A percentile compares a stretch with the other conserved stretches of the same genome.
These are phyloP conservation scores for Batkoa obscura DNA, from an alignment of 371 early-diverging fungal species.

Conservation along the genomic window DNA sequence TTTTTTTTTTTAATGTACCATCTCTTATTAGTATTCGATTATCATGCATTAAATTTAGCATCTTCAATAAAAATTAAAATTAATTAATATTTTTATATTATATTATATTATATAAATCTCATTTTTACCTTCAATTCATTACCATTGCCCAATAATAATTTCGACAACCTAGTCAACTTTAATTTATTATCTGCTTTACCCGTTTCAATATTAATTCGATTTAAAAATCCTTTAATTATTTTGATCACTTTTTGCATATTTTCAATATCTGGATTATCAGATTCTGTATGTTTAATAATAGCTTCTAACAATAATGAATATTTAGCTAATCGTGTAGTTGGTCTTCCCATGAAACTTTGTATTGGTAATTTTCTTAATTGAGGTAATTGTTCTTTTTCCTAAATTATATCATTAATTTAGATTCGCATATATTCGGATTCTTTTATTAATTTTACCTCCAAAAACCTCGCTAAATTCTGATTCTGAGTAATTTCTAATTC, in stretches of 20 bases:
- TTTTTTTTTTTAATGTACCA: slow-evolving; percentile 52
- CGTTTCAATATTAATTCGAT: slow-evolving; percentile 58
- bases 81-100: too few relatives aligned
- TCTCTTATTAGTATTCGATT: slow-evolving; percentile 54
- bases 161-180: slow-evolving; percentile 34
- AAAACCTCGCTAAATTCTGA: slow-evolving; percentile 42
- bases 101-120: background rate
- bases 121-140: slow-evolving; percentile 19
- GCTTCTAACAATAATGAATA: slow-evolving; percentile 72
- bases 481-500: slow-evolving; percentile 58
- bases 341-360: slow-evolving; percentile 63
- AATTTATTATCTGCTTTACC: slow-evolving; percentile 67
- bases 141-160: slow-evolving; percentile 24
- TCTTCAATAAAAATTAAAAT: slow-evolving; percentile 18
- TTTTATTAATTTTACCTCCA: slow-evolving; percentile 23
- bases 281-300: slow-evolving; percentile 66
- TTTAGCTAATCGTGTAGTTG: slow-evolving; percentile 73
- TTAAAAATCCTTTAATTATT: slow-evolving; percentile 42
- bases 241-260: slow-evolving; percentile 32
- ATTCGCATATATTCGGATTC: background rate
- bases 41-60: slow-evolving; percentile 44
- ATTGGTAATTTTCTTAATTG: slow-evolving; percentile 63
- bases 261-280: slow-evolving; percentile 55
- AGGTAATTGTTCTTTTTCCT: slow-evolving; percentile 50
- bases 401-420: too few relatives aligned